These are phyloP conservation scores for Leucosporidium creatinivorum DNA, from an alignment of 768 basidiomycete genomes.

Conservation along the genomic window DNA sequence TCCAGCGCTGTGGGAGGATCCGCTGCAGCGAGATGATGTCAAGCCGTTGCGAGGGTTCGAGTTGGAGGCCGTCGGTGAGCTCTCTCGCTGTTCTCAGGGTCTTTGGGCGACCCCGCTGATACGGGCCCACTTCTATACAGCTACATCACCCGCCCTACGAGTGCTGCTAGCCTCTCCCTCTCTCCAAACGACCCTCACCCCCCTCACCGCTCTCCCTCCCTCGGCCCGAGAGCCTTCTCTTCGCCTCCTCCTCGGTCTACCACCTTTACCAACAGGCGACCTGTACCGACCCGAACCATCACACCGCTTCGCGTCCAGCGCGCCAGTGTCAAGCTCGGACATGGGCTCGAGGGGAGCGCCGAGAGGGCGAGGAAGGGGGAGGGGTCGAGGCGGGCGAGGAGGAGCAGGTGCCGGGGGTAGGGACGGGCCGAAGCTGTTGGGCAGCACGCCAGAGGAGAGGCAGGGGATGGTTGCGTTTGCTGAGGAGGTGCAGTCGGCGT, in stretches of 20 bases:
- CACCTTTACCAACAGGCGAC: background rate
- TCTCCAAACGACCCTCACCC: constrained; percentile 7
- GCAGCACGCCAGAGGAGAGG: constrained; percentile 21
- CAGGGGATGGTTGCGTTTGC: constrained; percentile 13
- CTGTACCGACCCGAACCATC: constrained; percentile 8
- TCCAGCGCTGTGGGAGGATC: constrained; percentile 26
- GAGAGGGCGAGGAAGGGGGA: constrained; percentile 3
- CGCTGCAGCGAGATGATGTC: constrained; percentile 26
- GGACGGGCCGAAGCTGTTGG: constrained; percentile 2
- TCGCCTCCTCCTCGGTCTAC: constrained; percentile 18
- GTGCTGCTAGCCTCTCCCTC: constrained; percentile 10
- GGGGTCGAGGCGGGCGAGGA: background rate
- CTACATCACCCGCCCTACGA: constrained; percentile 12
- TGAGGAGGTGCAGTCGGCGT: constrained; percentile 3
- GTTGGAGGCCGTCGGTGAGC: constrained; percentile 25
- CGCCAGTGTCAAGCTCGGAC: background rate
- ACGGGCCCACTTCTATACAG: background rate
- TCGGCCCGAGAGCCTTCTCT: constrained; percentile 14
- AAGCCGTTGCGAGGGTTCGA: constrained; percentile 30
- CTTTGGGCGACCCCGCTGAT: background rate
- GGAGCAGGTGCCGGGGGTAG: background rate
- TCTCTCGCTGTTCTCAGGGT: background rate
- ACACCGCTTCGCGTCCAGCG: background rate
- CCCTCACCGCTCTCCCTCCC: constrained; percentile 18
- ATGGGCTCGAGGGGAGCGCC: background rate